Percentiles rank a stretch among this genome's conserved stretches.
phyloP scores from a whole-genome alignment of 768 basidiomycete genomes.

The Psilocybe sp. region DNA sequence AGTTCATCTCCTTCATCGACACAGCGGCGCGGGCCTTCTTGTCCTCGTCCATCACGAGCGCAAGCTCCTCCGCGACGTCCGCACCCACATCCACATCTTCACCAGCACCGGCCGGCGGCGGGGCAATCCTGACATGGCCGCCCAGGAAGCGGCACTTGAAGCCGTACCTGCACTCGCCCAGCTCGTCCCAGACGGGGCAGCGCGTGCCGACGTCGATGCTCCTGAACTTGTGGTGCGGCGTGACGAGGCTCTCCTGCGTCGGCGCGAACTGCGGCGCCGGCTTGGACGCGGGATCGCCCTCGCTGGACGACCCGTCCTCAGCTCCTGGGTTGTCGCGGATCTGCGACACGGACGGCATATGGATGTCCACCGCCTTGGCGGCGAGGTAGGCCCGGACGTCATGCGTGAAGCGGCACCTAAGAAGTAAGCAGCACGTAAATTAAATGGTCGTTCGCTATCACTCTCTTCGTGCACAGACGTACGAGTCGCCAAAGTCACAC shows the following conservation, averaged over 20 bases:
- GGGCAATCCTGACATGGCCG: conserved; percentile 52
- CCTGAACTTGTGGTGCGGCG: conserved; percentile 28
- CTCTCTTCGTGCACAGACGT: no score
- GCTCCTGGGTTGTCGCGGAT: conserved; percentile 27
- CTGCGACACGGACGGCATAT: conserved; percentile 44
- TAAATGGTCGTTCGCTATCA: no score
- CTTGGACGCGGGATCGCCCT: no score
- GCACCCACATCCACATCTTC: no score
- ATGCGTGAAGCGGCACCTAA: conserved; percentile 78
- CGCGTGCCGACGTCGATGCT: conserved; percentile 44
- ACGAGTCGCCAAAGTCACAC: conserved; percentile 74
- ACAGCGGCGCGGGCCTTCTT: conserved; percentile 48
- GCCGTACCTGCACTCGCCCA: conserved; percentile 77
- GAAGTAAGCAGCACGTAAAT: background rate
- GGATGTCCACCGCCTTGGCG: conserved; percentile 72
- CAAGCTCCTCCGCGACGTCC: conserved; percentile 35
- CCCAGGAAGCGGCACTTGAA: conserved; percentile 91
- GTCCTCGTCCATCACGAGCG: conserved; percentile 52
- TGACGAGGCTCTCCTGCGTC: conserved; percentile 21
- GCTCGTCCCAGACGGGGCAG: conserved; percentile 68
- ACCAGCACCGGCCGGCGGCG: no score
- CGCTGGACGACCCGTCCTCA: no score
- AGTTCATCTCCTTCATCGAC: conserved; percentile 66
- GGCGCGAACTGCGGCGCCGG: conserved; percentile 48
- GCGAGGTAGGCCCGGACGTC: conserved; percentile 74